phyloP scores from a whole-genome alignment of 73 alveolate species.

The Paramecium primaurelia region DNA sequence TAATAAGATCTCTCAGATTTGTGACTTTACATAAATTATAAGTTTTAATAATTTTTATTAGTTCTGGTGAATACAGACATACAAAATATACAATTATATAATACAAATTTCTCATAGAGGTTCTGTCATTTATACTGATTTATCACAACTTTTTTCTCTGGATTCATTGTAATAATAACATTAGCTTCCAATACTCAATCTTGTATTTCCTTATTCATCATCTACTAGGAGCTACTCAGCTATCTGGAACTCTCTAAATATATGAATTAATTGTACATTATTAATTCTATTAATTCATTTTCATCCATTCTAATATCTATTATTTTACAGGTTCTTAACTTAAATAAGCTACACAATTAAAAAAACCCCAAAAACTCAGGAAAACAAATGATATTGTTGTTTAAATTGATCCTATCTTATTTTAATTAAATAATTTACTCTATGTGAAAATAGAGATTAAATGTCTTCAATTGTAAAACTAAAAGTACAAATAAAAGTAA shows the following conservation, averaged over 20 bases:
- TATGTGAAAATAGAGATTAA: neutral
- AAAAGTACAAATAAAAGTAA: conserved; percentile 25
- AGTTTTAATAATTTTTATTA: neutral
- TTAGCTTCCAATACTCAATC: conserved; percentile 28
- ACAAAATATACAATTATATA: neutral
- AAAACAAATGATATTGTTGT: conserved; percentile 4
- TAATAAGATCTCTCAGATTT: neutral
- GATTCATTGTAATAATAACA: neutral
- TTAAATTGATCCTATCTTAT: neutral
- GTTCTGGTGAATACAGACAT: neutral
- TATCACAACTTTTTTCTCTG: neutral
- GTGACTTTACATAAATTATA: neutral
- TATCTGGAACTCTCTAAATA: conserved; percentile 16
- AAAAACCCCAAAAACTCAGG: conserved; percentile 17
- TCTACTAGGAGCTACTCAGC: neutral
- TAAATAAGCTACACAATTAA: neutral
- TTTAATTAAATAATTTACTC: neutral
- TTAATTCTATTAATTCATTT: neutral
- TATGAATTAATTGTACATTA: neutral
- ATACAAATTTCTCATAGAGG: neutral
- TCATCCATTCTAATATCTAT: neutral
- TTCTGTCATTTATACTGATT: neutral
- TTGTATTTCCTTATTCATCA: neutral
- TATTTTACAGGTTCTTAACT: neutral
- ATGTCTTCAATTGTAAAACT: conserved; percentile 27